These are phyloP conservation scores for Hypoxylon sp. DNA, from an alignment of 2,329 filamentous ascomycete genomes.

Conservation along the genomic window DNA sequence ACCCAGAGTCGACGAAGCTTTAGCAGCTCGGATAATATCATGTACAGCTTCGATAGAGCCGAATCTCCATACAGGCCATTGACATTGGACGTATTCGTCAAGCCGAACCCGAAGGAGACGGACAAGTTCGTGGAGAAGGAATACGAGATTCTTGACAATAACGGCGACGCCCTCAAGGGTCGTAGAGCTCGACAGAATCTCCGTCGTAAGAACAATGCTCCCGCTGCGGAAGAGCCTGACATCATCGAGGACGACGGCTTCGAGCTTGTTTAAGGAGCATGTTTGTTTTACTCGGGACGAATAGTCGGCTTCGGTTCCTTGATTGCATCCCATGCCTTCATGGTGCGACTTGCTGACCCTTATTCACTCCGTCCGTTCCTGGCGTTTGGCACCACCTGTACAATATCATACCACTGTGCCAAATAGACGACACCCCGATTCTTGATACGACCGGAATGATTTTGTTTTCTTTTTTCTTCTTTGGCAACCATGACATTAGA, in stretches of 20 bases:
- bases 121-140: constrained; percentile 58
- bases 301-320: constrained; percentile 15
- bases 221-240: constrained; percentile 38
- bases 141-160: constrained; percentile 57
- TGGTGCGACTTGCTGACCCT: constrained; percentile 11
- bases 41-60: constrained; percentile 56
- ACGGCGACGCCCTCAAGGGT: constrained; percentile 55
- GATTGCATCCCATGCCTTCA: constrained; percentile 16
- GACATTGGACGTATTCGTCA: constrained; percentile 52
- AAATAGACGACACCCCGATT: constrained; percentile 1
- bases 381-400: constrained; percentile 5
- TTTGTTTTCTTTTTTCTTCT: constrained; percentile 2
- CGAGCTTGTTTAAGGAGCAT: constrained; percentile 48
- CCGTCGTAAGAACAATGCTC: constrained; percentile 44
- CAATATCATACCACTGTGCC: not conserved
- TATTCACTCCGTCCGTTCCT: constrained; percentile 18
- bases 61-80: constrained; percentile 52
- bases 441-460: constrained; percentile 26
- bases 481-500: constrained; percentile 20
- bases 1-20: constrained; percentile 35
- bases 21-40: constrained; percentile 48
- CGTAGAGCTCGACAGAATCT: constrained; percentile 54
- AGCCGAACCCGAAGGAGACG: constrained; percentile 50
- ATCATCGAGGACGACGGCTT: constrained; percentile 54
- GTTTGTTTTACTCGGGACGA: constrained; percentile 4